A percentile compares a stretch with the other conserved stretches of the same genome.
These are phyloP conservation scores for Calonectria pauciramosa DNA, from an alignment of 2,329 filamentous ascomycete genomes.

Conservation along the genomic window DNA sequence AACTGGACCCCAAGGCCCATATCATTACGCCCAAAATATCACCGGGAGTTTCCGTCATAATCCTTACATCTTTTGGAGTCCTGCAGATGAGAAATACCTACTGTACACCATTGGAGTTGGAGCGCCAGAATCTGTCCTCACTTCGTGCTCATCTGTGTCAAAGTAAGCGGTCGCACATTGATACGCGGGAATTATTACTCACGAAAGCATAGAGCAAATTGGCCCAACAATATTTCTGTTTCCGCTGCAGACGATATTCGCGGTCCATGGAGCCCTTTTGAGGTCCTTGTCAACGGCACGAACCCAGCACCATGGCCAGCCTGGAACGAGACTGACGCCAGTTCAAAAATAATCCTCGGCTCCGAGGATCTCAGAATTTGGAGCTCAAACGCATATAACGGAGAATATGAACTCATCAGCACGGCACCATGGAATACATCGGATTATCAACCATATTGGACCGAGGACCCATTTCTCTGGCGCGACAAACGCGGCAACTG, in stretches of 20 bases:
- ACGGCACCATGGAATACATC: neutral
- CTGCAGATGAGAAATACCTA: neutral
- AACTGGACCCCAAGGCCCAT: neutral
- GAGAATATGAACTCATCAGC: neutral
- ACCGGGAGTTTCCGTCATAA: neutral
- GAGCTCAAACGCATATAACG: neutral
- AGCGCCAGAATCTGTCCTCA: neutral
- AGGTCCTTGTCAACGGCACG: constrained; percentile 45
- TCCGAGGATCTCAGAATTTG: neutral
- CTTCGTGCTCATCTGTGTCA: neutral
- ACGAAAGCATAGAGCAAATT: neutral
- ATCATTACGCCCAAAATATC: neutral
- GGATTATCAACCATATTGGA: neutral
- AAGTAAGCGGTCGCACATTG: neutral
- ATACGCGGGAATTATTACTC: neutral
- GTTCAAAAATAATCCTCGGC: neutral
- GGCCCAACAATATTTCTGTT: constrained; percentile 44
- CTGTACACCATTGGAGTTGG: neutral
- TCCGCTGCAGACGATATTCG: constrained; percentile 33
- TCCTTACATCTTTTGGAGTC: neutral
- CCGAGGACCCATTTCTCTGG: neutral
- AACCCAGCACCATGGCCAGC: constrained; percentile 47
- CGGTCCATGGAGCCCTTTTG: constrained; percentile 33
- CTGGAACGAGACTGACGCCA: neutral
- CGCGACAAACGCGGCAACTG: neutral